A percentile compares a stretch with the other conserved stretches of the same genome.
Conservation (phyloP, 345 rosid species). For the Ceriops tagal region DNA sequence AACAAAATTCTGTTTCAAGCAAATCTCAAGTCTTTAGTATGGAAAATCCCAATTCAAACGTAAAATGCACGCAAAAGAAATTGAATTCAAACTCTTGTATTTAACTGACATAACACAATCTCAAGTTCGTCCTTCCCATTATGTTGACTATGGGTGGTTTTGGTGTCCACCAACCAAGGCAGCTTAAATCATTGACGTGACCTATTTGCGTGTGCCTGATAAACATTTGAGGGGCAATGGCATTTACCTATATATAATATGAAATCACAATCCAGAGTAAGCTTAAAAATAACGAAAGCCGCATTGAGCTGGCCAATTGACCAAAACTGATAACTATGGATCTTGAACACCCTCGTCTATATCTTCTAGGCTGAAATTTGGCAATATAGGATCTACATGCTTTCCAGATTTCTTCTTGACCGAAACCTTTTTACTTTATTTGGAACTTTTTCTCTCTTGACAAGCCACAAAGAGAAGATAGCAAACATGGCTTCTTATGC, state of each 20-base stretch:
- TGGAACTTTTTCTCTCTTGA: conserved; percentile 60
- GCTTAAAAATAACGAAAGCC: background rate
- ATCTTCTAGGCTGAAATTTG: conserved; percentile 85
- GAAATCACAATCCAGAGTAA: too few relatives aligned
- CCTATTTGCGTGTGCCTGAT: background rate
- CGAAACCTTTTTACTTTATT: conserved; percentile 60
- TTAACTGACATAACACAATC: too few relatives aligned
- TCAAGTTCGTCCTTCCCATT: too few relatives aligned
- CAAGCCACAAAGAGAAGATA: conserved; percentile 69
- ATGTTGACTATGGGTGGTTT: too few relatives aligned
- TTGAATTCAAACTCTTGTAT: too few relatives aligned
- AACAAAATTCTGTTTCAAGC: too few relatives aligned
- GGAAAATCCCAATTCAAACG: too few relatives aligned
- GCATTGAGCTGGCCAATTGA: background rate
- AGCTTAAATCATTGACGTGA: background rate
- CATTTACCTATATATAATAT: background rate
- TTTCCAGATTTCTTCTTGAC: conserved; percentile 87
- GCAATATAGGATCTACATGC: conserved; percentile 82
- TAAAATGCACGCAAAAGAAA: too few relatives aligned
- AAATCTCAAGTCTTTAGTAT: too few relatives aligned
- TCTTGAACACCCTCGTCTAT: conserved; percentile 91
- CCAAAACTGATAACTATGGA: background rate
- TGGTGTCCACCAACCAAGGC: background rate
- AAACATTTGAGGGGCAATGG: background rate
- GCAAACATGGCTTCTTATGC: conserved; percentile 67